These are phyloP conservation scores for Starmera amethionina DNA, from an alignment of 805 yeast species.

Conservation along the genomic window DNA sequence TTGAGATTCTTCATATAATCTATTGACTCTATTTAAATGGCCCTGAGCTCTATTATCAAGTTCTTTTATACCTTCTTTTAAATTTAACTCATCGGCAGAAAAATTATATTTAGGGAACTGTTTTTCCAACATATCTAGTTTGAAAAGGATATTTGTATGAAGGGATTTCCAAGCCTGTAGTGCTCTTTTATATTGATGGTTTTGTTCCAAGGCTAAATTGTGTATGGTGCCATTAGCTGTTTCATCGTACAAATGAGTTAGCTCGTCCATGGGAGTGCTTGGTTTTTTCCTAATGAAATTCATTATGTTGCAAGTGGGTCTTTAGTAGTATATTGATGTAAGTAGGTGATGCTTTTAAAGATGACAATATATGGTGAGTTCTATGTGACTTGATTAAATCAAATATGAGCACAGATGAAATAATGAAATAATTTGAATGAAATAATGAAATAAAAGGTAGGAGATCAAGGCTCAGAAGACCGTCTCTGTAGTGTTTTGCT, in stretches of 20 bases:
- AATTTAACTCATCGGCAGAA: constrained; percentile 35
- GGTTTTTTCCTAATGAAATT: constrained; percentile 48
- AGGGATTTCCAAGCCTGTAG: constrained; percentile 65
- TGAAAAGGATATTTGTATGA: constrained; percentile 50
- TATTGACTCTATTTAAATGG: constrained; percentile 28
- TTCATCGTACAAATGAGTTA: constrained; percentile 52
- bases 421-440: too few species aligned
- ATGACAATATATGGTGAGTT: too few species aligned
- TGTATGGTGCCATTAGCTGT: constrained; percentile 49
- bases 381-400: too few species aligned
- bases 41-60: constrained; percentile 18
- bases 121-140: constrained; percentile 43
- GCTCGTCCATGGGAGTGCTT: constrained; percentile 46
- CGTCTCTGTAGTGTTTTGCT: too few species aligned
- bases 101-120: constrained; percentile 22
- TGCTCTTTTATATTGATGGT: constrained; percentile 41
- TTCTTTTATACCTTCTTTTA: constrained; percentile 20
- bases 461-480: too few species aligned
- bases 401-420: too few species aligned
- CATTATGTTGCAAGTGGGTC: too few species aligned
- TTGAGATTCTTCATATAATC: constrained; percentile 6
- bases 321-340: too few species aligned
- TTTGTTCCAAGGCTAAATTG: constrained; percentile 50
- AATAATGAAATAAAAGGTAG: too few species aligned
- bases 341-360: too few species aligned